Percentiles rank a stretch among this genome's conserved stretches.
Conservation (phyloP, 108 stramenopile genomes). For the Cyclostephanos tholiformis region DNA sequence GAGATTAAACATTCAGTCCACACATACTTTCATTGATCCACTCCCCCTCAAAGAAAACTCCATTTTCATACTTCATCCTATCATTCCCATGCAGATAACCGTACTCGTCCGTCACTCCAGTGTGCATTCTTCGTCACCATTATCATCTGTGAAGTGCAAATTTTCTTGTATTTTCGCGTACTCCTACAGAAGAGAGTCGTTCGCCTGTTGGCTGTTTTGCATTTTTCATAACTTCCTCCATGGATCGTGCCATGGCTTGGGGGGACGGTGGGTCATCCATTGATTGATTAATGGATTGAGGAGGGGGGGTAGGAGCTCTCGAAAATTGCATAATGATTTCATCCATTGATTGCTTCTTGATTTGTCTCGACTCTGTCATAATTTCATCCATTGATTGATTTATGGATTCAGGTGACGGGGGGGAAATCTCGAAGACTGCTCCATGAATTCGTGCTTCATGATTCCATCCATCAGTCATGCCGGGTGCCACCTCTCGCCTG, state of each 20-base stretch:
- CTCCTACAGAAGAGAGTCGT: background rate
- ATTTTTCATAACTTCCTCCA: slow-evolving; percentile 1
- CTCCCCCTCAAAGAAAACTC: slow-evolving; percentile 24
- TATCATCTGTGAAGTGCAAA: slow-evolving; percentile 27
- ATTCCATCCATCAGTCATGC: too few relatives aligned
- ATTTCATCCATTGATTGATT: too few relatives aligned
- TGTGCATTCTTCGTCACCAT: slow-evolving; percentile 18
- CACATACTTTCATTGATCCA: slow-evolving; percentile 27
- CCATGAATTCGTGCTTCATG: too few relatives aligned
- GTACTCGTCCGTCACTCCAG: slow-evolving; percentile 25
- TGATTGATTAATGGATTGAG: too few relatives aligned
- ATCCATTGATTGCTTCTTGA: too few relatives aligned
- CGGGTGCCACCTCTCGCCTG: background rate
- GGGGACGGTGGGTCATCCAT: too few relatives aligned
- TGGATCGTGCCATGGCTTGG: background rate
- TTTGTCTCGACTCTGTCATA: too few relatives aligned
- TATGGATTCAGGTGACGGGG: too few relatives aligned
- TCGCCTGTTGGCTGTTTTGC: background rate
- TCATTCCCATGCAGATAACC: slow-evolving; percentile 22
- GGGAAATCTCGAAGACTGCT: too few relatives aligned
- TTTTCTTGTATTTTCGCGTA: background rate
- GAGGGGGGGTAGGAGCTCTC: too few relatives aligned
- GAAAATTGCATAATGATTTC: too few relatives aligned
- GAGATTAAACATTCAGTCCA: background rate
- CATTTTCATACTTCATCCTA: slow-evolving; percentile 30